phyloP scores from a whole-genome alignment of 306 rosid genomes.

The peach (Prunus persica) region DNA sequence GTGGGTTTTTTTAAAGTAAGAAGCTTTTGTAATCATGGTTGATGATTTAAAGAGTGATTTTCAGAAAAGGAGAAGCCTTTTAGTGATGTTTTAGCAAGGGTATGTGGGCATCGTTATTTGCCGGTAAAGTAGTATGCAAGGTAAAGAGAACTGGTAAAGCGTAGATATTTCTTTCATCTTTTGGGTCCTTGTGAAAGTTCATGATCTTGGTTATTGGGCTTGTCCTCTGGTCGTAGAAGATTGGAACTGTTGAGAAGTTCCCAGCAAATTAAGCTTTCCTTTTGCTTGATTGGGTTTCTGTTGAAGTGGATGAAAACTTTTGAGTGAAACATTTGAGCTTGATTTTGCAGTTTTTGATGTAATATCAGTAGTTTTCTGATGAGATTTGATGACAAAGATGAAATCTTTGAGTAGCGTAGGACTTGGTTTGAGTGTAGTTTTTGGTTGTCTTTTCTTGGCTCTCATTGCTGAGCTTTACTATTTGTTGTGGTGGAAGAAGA shows the following conservation, averaged over 20 bases:
- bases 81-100: constrained; percentile 32
- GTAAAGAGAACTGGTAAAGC: constrained; percentile 1
- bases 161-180: too few species aligned
- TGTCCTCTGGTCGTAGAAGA: constrained; percentile 15
- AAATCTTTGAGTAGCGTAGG: constrained; percentile 93
- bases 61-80: constrained; percentile 25
- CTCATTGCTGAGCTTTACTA: constrained; percentile 93
- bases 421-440: constrained; percentile 83
- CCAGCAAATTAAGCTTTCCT: constrained; percentile 22
- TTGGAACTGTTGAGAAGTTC: constrained; percentile 17
- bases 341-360: not conserved
- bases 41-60: constrained; percentile 46
- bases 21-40: constrained; percentile 38
- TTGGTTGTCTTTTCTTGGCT: constrained; percentile 86
- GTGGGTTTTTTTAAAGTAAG: constrained; percentile 44
- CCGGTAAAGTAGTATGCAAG: constrained; percentile 20
- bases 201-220: constrained; percentile 26
- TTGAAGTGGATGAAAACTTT: constrained; percentile 11
- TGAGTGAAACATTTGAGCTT: constrained; percentile 14
- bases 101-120: constrained; percentile 33
- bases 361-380: constrained; percentile 33
- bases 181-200: too few species aligned
- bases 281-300: constrained; percentile 15
- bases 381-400: constrained; percentile 63
- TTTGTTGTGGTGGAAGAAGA: constrained; percentile 95